Base-by-base conservation (phyloP, 371 early-diverging fungal genomes). In the Coemansia sp. region DNA sequence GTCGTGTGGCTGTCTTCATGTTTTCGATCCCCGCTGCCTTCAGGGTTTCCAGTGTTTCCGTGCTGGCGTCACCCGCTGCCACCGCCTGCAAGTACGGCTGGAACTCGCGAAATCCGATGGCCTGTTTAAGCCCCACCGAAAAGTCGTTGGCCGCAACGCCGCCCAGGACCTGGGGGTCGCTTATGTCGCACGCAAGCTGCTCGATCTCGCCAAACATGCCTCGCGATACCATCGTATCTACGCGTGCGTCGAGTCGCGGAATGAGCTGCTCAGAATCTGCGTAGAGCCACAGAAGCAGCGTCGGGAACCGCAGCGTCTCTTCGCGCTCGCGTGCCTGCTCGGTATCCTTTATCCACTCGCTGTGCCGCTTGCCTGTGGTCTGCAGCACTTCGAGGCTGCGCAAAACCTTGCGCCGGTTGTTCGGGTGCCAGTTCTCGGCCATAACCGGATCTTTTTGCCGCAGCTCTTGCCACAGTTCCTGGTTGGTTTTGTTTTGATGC, bases 361-460 rank as follows among this genome's bases (percentile, higher is more conserved):
- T 75, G 55, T 96, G 95, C 30, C 76, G 77, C 50, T 84, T 72
- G 2, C 94, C 94, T 0, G 90, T 93, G 43, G 83, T 79, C 61
- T 86, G 81, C 68, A 75, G 89, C 0, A 93, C 83, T 86, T 92
- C 75, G 6, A 67, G 65, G 49, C 93, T 90, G n/a, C 96, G 83
- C 11, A 89, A 76, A 6, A 95, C 87, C 62, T 91, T 95, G 48
- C 98, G 81, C 55, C 86, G 81, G 73, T 97, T 93, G 55, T 92
- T 90, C 9, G 88, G 86, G 77, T 97, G 97, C 95, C 98, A 95
- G 51, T 87, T 82, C 35, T 86, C 86, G 2, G 94, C 96, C 92
- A 94, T 94, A 5, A 84, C 77, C 2, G 95, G 92, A 77, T 96
- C 97, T 9, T 57, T 45, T 9, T 7, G 20, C 6, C 36, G 16